These are phyloP conservation scores for Carex scoparia DNA, from an alignment of 176 grass and related monocot species.

Conservation along the genomic window DNA sequence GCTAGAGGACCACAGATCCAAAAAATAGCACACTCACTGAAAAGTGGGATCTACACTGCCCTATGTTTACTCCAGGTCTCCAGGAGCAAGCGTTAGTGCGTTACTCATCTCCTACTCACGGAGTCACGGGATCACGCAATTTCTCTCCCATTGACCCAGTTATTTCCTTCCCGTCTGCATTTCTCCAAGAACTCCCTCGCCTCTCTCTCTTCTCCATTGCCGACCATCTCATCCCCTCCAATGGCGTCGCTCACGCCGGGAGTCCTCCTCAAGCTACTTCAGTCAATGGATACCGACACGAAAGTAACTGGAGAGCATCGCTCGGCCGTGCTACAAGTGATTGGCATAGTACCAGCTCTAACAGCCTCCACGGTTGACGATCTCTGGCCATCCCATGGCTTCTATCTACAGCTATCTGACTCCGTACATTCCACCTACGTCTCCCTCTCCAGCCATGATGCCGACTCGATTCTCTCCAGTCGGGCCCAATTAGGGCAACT, in stretches of 20 bases:
- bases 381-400: conserved; percentile 70
- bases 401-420: conserved; percentile 88
- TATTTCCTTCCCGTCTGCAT: neutral
- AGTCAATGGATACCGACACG: conserved; percentile 71
- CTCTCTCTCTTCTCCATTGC: neutral
- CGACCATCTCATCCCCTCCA: neutral
- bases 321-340: conserved; percentile 75
- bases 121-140: neutral
- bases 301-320: conserved; percentile 61
- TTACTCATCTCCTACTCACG: neutral
- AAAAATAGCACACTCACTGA: neutral
- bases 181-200: neutral
- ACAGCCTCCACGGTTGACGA: conserved; percentile 71
- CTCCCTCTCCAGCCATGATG: conserved; percentile 46
- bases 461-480: conserved; percentile 56
- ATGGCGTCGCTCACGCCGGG: conserved; percentile 75
- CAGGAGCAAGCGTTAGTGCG: neutral
- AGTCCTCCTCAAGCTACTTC: conserved; percentile 63
- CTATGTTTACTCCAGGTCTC: neutral
- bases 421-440: conserved; percentile 77
- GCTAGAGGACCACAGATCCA: neutral
- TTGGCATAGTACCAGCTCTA: conserved; percentile 66
- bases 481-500: conserved; percentile 67
- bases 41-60: neutral
- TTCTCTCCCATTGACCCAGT: neutral